Evolutionary conservation across 305 asterid species (phyloP), one percentile per base, ranked within the genome.

Genomic region (Nicotiana rustica): DNA sequence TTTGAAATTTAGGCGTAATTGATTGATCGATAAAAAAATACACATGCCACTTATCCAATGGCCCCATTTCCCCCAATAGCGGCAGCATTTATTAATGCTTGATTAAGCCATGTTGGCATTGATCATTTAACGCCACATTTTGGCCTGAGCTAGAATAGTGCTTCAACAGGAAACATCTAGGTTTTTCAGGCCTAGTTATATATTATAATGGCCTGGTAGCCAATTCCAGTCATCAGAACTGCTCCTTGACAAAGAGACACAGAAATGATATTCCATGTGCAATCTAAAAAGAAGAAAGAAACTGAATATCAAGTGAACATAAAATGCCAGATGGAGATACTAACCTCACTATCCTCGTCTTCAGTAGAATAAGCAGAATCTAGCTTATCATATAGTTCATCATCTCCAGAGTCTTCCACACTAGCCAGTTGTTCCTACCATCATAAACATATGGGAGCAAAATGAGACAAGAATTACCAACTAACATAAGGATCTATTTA

Each of bases 321-420:
- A 52, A 73, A 75, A 29, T 8, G 29, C 65, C 64, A 29, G 25
- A 52, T 29, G 79, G 67, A 67, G 77, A 81, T 33, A 82, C 89
- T 61, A 82, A 94, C 99, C 98, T 94, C 98, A 56, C 90, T 92
- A 82, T 93, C 92, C 78, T 94, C 99, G 5, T 94, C 97, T 83
- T 92, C 98, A 33, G 92, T 67, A 61, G 89, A 79, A 83, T 96
- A 95, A 80, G 96, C 91, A 62, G 90, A 86, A 75, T 92, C 93
- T 82, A 96, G 84, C 84, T 90, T 88, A 68, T 87, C 85, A 84
- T 96, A 96, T 81, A 94, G 92, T 79, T 88, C 93, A 80, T 84
- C 92, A 31, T 94, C 92, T 4, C 93, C 95, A 17, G 35, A 83
- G 49, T 92, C 97, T 86, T 88, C 85, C 77, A 87, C 89, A 82